Evolutionary conservation across 495 filamentous ascomycete species (phyloP).

Genomic region (Lasiosphaeria hispida): DNA sequence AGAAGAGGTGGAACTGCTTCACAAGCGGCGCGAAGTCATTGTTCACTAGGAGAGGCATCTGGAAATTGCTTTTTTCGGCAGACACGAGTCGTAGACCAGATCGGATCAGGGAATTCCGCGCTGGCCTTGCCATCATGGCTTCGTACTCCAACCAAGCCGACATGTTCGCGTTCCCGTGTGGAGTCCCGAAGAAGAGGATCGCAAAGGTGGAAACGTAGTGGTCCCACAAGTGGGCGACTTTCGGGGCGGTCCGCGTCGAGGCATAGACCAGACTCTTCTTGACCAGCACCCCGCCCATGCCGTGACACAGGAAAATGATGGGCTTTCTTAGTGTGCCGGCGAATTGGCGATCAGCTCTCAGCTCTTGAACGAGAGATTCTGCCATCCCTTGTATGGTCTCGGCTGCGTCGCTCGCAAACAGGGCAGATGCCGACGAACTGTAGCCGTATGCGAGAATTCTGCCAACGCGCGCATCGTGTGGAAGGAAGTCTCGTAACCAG

Average conservation of each 20-base stretch:
- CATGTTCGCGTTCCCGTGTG: conserved; percentile 4
- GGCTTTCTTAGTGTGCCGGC: conserved; percentile 1
- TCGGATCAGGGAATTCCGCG: not conserved
- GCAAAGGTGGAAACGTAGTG: conserved; percentile 13
- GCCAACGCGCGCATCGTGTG: conserved; percentile 1
- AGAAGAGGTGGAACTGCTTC: conserved; percentile 13
- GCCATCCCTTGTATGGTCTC: conserved; percentile 11
- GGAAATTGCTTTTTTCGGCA: not conserved
- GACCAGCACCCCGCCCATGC: conserved; percentile 9
- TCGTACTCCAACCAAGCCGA: conserved; percentile 7
- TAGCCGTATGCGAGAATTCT: conserved; percentile 11
- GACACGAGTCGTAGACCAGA: not conserved
- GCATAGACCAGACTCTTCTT: conserved; percentile 14
- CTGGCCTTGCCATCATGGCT: not conserved
- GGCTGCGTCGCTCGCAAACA: conserved; percentile 9
- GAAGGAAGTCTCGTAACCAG: conserved; percentile 14
- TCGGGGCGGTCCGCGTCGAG: conserved; percentile 8
- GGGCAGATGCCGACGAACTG: conserved; percentile 1
- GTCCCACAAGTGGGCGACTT: conserved; percentile 11
- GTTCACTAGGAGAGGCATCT: conserved; percentile 1
- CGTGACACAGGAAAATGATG: conserved; percentile 12
- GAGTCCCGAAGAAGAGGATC: conserved; percentile 14
- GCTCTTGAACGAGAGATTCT: conserved; percentile 9
- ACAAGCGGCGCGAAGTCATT: not conserved
- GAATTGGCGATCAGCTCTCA: conserved; percentile 5